Percentiles rank a stretch among this genome's conserved stretches.
These are phyloP conservation scores for Penicillium diatomitis DNA, from an alignment of 495 filamentous ascomycete genomes.

Conservation along the genomic window DNA sequence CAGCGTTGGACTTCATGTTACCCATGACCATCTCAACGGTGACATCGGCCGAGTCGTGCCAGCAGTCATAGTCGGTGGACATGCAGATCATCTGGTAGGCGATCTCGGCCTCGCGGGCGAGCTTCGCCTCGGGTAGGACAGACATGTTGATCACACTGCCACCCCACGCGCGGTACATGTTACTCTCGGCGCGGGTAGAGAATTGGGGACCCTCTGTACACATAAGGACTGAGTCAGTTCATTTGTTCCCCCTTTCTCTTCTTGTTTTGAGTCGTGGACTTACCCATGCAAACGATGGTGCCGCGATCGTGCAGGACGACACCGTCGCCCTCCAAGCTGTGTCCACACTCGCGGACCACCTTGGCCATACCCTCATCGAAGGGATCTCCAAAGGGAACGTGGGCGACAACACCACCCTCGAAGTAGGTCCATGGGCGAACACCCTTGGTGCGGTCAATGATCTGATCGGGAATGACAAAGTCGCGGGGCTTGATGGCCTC, in stretches of 20 bases:
- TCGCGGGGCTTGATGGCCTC: constrained; percentile 90
- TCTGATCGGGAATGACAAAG: constrained; percentile 91
- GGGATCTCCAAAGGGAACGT: constrained; percentile 92
- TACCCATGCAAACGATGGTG: constrained; percentile 84
- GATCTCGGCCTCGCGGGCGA: constrained; percentile 92
- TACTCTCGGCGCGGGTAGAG: constrained; percentile 90
- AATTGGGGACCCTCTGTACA: constrained; percentile 82
- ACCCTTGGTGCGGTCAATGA: constrained; percentile 97
- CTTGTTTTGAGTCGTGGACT: constrained; percentile 7
- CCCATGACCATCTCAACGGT: constrained; percentile 96
- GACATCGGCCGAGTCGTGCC: constrained; percentile 69
- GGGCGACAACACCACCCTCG: constrained; percentile 84
- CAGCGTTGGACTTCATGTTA: constrained; percentile 85
- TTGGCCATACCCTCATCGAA: constrained; percentile 72
- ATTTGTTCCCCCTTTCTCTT: no score
- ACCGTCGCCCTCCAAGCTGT: constrained; percentile 67
- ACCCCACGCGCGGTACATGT: constrained; percentile 89
- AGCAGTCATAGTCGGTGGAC: constrained; percentile 98
- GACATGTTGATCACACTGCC: constrained; percentile 97
- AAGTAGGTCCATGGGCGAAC: constrained; percentile 91
- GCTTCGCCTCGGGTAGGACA: constrained; percentile 89
- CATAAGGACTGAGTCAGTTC: no score
- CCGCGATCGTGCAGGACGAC: constrained; percentile 70
- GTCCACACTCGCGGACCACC: constrained; percentile 61
- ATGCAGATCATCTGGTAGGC: constrained; percentile 98